Conservation (phyloP, 2,329 filamentous ascomycete genomes). For the Botryosphaeria dothidea region DNA sequence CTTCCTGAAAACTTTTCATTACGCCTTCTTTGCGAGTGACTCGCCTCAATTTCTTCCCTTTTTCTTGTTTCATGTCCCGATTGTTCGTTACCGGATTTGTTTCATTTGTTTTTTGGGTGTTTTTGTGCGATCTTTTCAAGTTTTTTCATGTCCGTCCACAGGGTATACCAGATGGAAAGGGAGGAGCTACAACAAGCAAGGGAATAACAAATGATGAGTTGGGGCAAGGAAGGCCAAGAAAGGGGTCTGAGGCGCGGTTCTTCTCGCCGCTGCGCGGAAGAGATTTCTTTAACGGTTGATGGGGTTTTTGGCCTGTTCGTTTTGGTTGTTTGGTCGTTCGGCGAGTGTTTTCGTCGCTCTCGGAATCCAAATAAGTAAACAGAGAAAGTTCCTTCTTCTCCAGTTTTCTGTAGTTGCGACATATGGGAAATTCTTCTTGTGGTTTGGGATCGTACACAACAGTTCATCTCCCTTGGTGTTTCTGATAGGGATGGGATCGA, state of each 20-base stretch:
- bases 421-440: background rate
- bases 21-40: constrained; percentile 3
- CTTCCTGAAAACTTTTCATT: background rate
- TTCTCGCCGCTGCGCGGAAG: constrained; percentile 18
- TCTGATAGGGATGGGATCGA: background rate
- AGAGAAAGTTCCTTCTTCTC: constrained; percentile 5
- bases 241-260: constrained; percentile 12
- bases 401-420: background rate
- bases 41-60: constrained; percentile 5
- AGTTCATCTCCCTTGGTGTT: background rate
- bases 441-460: constrained; percentile 7
- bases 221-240: constrained; percentile 15
- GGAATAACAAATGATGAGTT: constrained; percentile 12
- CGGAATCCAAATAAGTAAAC: constrained; percentile 14
- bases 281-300: constrained; percentile 14
- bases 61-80: constrained; percentile 15
- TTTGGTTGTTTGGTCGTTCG: constrained; percentile 15
- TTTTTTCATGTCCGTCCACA: constrained; percentile 13
- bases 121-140: constrained; percentile 2
- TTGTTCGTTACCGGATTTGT: constrained; percentile 10
- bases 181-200: constrained; percentile 14
- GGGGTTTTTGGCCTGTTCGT: constrained; percentile 3
- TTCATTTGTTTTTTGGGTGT: constrained; percentile 13
- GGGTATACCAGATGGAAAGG: constrained; percentile 15
- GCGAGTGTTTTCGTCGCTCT: constrained; percentile 14